Evolutionary conservation across 345 rosid species (phyloP), one percentile per base, ranked within the genome.

Genomic region (Cardamine chenopodiifolia): DNA sequence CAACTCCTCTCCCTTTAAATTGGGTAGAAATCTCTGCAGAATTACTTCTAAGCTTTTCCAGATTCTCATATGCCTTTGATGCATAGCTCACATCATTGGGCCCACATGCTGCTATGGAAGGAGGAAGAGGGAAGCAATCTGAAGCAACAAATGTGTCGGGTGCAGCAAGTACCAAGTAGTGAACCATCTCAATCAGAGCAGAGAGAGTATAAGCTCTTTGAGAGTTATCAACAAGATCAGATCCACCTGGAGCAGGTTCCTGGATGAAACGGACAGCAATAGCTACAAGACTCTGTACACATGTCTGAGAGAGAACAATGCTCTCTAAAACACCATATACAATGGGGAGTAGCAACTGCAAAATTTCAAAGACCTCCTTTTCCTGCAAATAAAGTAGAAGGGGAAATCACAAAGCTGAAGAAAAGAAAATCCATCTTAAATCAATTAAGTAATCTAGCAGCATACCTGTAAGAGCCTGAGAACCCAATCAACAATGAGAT

Each of bases 121-220:
- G 68, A 22, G 98, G 99, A 58, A 96, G 85, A 26, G 99, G 98
- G 71, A 96, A 90, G 85, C 95, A 96, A 82, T 96, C 98, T 78
- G 89, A 65, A 62, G 92, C 90, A 81, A 96, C 96, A 84, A 96
- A 96, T 48, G 99, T 86, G 82, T 96, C 96, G 2, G 99, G 98
- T 39, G 89, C 93, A 80, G 93, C 92, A 64, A 88, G 82, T 67
- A 92, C 85, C 86, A 96, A 82, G 78, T 92, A 96, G 45, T 88
- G 91, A 71, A 96, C 86, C 97, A 96, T 88, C 85, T 96, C 99
- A 76, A 82, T 83, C 49, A 92, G 70, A 19, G 99, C 98, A 80
- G 96, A 87, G 47, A 84, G 85, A 52, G 96, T 89, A 80, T 92
- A 96, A 31, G 96, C 97, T 80, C 97, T 85, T 66, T 96, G 87